Conservation (phyloP, 2,329 filamentous ascomycete species). For the Alternaria ventricosa region DNA sequence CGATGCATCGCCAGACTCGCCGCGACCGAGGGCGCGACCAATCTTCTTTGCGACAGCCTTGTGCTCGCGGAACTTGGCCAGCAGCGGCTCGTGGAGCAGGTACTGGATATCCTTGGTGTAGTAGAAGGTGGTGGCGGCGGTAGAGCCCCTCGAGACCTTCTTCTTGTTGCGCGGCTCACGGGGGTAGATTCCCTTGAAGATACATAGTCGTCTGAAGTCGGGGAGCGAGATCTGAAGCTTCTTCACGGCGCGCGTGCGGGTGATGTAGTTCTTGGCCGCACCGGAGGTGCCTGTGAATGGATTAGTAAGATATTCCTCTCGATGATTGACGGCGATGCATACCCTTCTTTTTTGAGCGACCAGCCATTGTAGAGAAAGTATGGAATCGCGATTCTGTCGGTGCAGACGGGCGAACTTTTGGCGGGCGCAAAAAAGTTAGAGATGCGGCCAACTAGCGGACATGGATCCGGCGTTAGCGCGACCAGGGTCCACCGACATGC, state of each 20-base stretch:
- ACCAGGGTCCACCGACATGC: slow-evolving; percentile 21
- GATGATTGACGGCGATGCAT: slow-evolving; percentile 19
- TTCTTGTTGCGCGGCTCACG: slow-evolving; percentile 96
- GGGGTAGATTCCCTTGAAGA: slow-evolving; percentile 99
- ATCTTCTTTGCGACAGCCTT: slow-evolving; percentile 99
- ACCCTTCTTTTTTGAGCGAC: slow-evolving; percentile 68
- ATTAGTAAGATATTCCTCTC: slow-evolving; percentile 22
- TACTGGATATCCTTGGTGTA: slow-evolving; percentile 97
- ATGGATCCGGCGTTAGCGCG: slow-evolving; percentile 27
- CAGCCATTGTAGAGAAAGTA: slow-evolving; percentile 37
- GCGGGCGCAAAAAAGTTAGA: slow-evolving; percentile 42
- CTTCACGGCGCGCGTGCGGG: slow-evolving; percentile 92
- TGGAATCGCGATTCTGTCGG: slow-evolving; percentile 5
- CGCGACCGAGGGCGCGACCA: slow-evolving; percentile 85
- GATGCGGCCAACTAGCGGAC: slow-evolving; percentile 28
- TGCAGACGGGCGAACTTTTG: slow-evolving; percentile 16
- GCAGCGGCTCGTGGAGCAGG: slow-evolving; percentile 91
- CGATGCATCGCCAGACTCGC: slow-evolving; percentile 86
- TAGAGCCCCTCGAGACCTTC: slow-evolving; percentile 92
- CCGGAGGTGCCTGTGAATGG: slow-evolving; percentile 72
- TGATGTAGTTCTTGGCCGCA: slow-evolving; percentile 98
- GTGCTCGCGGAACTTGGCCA: slow-evolving; percentile 95
- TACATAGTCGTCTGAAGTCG: slow-evolving; percentile 97
- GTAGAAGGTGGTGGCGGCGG: slow-evolving; percentile 89
- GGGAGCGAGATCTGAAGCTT: slow-evolving; percentile 97